Percentiles rank a stretch among this genome's conserved stretches.
These are phyloP conservation scores for Phytophthora hibernalis DNA, from an alignment of 352 stramenopile genomes.

Conservation along the genomic window DNA sequence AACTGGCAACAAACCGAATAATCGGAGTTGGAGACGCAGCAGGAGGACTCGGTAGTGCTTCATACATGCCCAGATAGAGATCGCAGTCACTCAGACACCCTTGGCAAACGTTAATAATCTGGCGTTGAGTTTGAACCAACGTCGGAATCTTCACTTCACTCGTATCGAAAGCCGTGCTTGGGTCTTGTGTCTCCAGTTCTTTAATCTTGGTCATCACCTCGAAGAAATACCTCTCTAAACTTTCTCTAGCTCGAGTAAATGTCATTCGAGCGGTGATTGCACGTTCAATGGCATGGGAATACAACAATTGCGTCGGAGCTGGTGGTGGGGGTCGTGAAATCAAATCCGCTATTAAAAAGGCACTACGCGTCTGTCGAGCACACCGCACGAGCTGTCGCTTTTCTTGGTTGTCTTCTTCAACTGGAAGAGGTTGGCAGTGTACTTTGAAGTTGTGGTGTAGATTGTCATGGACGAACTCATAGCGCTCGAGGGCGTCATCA, in stretches of 20 bases:
- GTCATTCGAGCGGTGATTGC: slow-evolving; percentile 64
- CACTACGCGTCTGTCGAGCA: slow-evolving; percentile 62
- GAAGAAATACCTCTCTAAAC: slow-evolving; percentile 52
- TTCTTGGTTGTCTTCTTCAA: slow-evolving; percentile 16
- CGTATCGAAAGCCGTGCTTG: slow-evolving; percentile 6
- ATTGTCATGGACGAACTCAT: slow-evolving; percentile 49
- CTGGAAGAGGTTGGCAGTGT: slow-evolving; percentile 4
- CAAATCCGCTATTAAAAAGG: slow-evolving; percentile 49
- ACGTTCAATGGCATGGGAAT: slow-evolving; percentile 59
- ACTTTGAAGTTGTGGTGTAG: slow-evolving; percentile 68
- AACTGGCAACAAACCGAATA: slow-evolving; percentile 60
- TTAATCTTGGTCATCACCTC: slow-evolving; percentile 35
- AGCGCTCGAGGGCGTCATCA: slow-evolving; percentile 27
- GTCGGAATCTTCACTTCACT: slow-evolving; percentile 49
- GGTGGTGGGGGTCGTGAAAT: slow-evolving; percentile 12
- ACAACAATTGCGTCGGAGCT: slow-evolving; percentile 35
- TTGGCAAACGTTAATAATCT: slow-evolving; percentile 61
- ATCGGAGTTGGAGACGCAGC: slow-evolving; percentile 34
- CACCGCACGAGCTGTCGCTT: slow-evolving; percentile 33
- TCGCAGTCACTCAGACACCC: slow-evolving; percentile 73
- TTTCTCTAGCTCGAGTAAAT: slow-evolving; percentile 45
- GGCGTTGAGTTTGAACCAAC: slow-evolving; percentile 66
- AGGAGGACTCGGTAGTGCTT: slow-evolving; percentile 53
- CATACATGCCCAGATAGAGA: slow-evolving; percentile 72
- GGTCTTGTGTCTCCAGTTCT: slow-evolving; percentile 29